Base-by-base conservation (phyloP, 371 early-diverging fungal species). In the Rhizopus sp. region DNA sequence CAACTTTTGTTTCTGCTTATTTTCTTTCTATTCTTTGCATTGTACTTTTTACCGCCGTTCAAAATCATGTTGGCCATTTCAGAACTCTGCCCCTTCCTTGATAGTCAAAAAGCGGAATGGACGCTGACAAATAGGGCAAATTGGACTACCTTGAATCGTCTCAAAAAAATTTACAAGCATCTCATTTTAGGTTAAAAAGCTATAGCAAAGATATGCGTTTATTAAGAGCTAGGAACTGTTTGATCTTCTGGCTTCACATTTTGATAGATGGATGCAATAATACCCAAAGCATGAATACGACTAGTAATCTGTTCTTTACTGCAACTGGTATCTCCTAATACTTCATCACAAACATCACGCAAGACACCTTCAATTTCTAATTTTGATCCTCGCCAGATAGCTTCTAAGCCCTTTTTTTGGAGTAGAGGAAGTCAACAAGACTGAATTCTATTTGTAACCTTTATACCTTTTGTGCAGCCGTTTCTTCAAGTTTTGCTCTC, bases 381-480 rank as follows among this genome's bases (percentile, higher is more conserved):
- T 66, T 94, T 94, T 39, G 90, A 90, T 15, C 94, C 96, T 70
- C 91, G 81, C 97, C 97, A 97, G 53, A 98, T 85, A 1, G 95
- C 93, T 63, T 94, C 86, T 57, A 97, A 64, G n/a, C 95, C 93
- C 78, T 90, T 45, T 35, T 50, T 34, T 5, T 37, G 45, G n/a
- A 16, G 10, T 9, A 48, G 29, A 40, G 37, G 13, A 16, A 33
- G 15, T 39, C 10, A 33, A 51, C 42, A 37, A 10, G 12, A 45
- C 23, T 6, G 6, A 2, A 55, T n/a, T 30, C 8, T 38, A 15
- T 23, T 9, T 9, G 3, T n/a, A 12, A 1, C 7, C 23, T 31
- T 30, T 8, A 48, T 72, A 78, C 86, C 72, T 88, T 87, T 50
- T 75, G 75, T n/a, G 89, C 89, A 12, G 91, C 89, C 13, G 75